Evolutionary conservation across 2,329 filamentous ascomycete species (phyloP).

Genomic region (Diaporthe sp.): DNA sequence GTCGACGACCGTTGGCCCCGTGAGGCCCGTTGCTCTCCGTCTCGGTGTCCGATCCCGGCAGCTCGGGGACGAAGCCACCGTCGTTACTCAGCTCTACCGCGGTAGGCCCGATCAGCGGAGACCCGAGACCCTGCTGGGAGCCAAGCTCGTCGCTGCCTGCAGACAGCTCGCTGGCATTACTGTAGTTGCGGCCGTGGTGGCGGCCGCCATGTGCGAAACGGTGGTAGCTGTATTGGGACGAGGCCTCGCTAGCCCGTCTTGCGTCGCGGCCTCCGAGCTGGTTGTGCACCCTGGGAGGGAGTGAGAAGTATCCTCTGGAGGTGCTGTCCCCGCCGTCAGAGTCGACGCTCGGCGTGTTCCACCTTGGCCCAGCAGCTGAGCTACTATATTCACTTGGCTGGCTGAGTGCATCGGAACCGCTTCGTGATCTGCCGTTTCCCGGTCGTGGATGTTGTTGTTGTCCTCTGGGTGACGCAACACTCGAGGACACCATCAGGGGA

Average conservation of each 20-base stretch:
- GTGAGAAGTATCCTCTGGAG: slow-evolving; percentile 43
- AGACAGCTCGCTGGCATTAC: slow-evolving; percentile 59
- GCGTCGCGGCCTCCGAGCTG: slow-evolving; percentile 42
- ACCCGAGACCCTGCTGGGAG: slow-evolving; percentile 39
- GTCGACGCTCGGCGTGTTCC: slow-evolving; percentile 48
- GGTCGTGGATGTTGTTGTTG: slow-evolving; percentile 39
- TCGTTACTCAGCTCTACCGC: slow-evolving; percentile 57
- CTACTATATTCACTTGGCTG: slow-evolving; percentile 41
- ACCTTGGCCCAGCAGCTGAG: slow-evolving; percentile 33
- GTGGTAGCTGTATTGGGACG: slow-evolving; percentile 48
- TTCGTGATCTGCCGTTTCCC: slow-evolving; percentile 40
- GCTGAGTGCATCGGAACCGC: slow-evolving; percentile 42
- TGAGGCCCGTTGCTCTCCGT: slow-evolving; percentile 34
- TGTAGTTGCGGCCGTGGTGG: slow-evolving; percentile 56
- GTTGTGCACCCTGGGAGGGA: slow-evolving; percentile 38
- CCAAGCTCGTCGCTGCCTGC: slow-evolving; percentile 51
- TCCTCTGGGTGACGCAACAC: slow-evolving; percentile 45
- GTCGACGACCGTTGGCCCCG: slow-evolving; percentile 33
- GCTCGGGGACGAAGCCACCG: slow-evolving; percentile 51
- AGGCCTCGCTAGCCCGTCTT: slow-evolving; percentile 54
- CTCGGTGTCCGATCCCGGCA: slow-evolving; percentile 51
- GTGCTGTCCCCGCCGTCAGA: slow-evolving; percentile 42
- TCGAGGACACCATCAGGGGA: slow-evolving; percentile 51
- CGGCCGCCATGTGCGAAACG: slow-evolving; percentile 40
- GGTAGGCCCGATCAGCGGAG: slow-evolving; percentile 42